Percentiles rank a stretch among this genome's conserved stretches.
Evolutionary conservation across 208 protist genomes (phyloP).

Genomic region (Trypanosoma avium): DNA sequence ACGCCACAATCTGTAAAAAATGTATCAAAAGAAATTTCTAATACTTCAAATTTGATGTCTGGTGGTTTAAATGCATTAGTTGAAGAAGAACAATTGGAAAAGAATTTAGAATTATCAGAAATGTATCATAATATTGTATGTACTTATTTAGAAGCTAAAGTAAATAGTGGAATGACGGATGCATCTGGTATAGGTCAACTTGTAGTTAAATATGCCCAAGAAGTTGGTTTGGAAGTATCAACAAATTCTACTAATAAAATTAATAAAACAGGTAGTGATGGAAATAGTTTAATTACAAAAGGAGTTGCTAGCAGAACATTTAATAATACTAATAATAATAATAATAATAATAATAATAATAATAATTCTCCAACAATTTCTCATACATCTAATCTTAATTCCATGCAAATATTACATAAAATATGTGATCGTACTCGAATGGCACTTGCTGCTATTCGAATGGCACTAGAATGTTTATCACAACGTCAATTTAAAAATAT

Average conservation of each 20-base stretch:
- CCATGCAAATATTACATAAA: conserved; percentile 18
- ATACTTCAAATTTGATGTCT: no score
- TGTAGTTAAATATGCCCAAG: conserved; percentile 20
- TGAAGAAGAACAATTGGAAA: not conserved
- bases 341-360: not conserved
- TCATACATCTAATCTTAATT: not conserved
- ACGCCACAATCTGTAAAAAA: no score
- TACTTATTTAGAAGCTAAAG: conserved; percentile 25
- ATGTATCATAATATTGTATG: conserved; percentile 25
- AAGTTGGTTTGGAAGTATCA: conserved; percentile 18
- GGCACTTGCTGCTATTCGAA: conserved; percentile 18
- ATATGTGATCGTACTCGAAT: conserved; percentile 23
- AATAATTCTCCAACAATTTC: not conserved
- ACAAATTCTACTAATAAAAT: not conserved
- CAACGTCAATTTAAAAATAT: not conserved
- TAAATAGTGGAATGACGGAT: conserved; percentile 22
- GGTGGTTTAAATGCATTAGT: not conserved
- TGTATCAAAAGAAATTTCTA: no score
- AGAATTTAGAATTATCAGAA: conserved; percentile 11
- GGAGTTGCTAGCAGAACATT: no score
- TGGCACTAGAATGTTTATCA: conserved; percentile 18
- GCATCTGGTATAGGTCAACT: conserved; percentile 22
- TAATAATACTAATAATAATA: not conserved
- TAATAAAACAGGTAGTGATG: conserved; percentile 5
- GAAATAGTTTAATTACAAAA: no score